phyloP scores from a whole-genome alignment of 2,329 filamentous ascomycete species.

The Cyclaneusma minus region DNA sequence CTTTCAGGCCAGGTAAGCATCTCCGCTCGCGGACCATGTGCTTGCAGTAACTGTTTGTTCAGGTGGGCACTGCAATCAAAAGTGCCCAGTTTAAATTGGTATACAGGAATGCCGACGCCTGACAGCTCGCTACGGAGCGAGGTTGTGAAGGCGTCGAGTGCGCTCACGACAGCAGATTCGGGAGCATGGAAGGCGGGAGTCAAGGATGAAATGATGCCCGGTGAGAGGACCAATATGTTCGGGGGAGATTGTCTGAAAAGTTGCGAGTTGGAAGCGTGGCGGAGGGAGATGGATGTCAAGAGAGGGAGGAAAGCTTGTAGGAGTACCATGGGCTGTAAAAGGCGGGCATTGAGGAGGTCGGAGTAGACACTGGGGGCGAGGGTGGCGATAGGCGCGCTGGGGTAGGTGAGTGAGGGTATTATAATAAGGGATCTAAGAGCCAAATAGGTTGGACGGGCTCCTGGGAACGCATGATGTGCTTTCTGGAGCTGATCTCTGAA shows the following conservation, averaged over 20 bases:
- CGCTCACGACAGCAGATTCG: constrained; percentile 73
- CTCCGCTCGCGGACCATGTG: constrained; percentile 35
- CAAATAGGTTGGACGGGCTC: constrained; percentile 61
- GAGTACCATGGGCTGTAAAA: constrained; percentile 77
- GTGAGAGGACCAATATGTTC: constrained; percentile 64
- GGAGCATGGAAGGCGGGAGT: constrained; percentile 69
- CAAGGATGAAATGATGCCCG: constrained; percentile 66
- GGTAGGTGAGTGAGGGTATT: constrained; percentile 68
- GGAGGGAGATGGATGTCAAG: constrained; percentile 39
- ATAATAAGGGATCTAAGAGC: constrained; percentile 67
- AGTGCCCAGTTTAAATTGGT: constrained; percentile 79
- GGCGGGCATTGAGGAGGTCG: constrained; percentile 81
- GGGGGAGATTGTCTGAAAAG: constrained; percentile 37
- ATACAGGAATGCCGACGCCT: constrained; percentile 61
- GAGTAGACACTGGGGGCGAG: constrained; percentile 73
- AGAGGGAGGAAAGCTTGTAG: constrained; percentile 81
- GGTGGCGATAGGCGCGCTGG: constrained; percentile 70
- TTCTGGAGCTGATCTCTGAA: constrained; percentile 58
- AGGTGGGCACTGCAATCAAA: constrained; percentile 58
- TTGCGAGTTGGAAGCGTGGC: constrained; percentile 20
- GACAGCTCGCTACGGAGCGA: constrained; percentile 67
- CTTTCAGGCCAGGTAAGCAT: constrained; percentile 48
- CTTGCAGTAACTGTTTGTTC: constrained; percentile 18
- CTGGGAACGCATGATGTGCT: constrained; percentile 61
- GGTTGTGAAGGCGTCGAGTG: constrained; percentile 72